Base-by-base conservation (phyloP, 2,329 filamentous ascomycete genomes). In the Nannizzia gypsea region DNA sequence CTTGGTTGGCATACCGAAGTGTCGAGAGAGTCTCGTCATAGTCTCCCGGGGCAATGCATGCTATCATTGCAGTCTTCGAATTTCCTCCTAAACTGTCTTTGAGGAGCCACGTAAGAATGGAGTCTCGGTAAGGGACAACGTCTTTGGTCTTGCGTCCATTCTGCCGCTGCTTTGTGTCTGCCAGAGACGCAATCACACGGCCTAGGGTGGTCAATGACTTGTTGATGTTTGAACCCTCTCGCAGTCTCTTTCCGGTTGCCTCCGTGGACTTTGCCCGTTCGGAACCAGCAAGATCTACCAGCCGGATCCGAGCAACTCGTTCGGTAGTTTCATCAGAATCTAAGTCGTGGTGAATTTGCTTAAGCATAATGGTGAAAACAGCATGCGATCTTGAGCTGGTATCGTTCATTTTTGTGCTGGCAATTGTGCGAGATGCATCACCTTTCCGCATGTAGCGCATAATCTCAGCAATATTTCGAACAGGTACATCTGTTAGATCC, bases 391-490 rank as follows among this genome's bases (percentile, higher is more conserved):
- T 88, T 64, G 90, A 96, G 59, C 90, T 95, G 2, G 92, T 97
- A 73, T 99, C 93, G 74, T 99, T 99, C 93, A 99, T 99, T 77
- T 96, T 97, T 62, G 93, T 99, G 70, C 89, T 90, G 13, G 93
- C 93, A 20, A 84, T 87, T 0, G 93, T 97, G 55, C 93, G 86
- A 61, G 88, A 96, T 64, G 82, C 78, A 72, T 99, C 93, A 60
- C 93, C 93, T 68, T 85, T 83, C 67, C 87, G 89, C 90, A 99
- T 96, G 74, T 89, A 86, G 42, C 88, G 86, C 73, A 95, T 80
- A 64, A 99, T 90, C 72, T 99, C 93, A 57, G 82, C 78, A 68
- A 93, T 89, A 73, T 84, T 91, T 70, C 89, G 87, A 46, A 96
- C 93, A 0, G 91, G 90, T 2, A 93, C 88, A 71, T 99, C 93